These are phyloP conservation scores for Rhizopogon rudus DNA, from an alignment of 768 basidiomycete genomes.

Conservation along the genomic window DNA sequence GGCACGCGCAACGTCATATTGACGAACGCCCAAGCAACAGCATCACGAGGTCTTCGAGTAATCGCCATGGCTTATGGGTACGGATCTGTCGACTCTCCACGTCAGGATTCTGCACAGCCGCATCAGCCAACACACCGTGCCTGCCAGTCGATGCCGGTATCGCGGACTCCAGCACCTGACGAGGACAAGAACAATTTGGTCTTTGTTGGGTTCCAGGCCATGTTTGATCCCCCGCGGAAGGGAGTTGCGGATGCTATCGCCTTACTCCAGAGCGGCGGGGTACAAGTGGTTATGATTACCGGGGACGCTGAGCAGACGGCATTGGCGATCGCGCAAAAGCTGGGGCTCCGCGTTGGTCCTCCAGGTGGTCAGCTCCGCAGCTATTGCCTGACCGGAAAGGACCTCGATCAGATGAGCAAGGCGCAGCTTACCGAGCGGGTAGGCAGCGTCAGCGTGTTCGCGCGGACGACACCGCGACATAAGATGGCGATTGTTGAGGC, in stretches of 20 bases:
- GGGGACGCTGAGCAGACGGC: conserved; percentile 93
- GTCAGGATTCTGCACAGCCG: conserved; percentile 13
- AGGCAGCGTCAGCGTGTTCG: conserved; percentile 82
- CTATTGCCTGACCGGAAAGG: conserved; percentile 73
- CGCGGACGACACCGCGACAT: conserved; percentile 92
- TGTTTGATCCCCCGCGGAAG: conserved; percentile 91
- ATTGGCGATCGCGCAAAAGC: conserved; percentile 77
- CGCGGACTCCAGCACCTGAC: conserved; percentile 27
- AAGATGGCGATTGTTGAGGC: conserved; percentile 98
- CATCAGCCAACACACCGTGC: conserved; percentile 1
- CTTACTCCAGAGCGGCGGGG: conserved; percentile 76
- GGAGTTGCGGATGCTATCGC: conserved; percentile 90
- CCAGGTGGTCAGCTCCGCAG: conserved; percentile 20
- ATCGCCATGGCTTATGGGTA: conserved; percentile 91
- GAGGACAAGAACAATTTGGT: conserved; percentile 53
- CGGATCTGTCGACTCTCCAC: conserved; percentile 44
- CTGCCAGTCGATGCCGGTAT: conserved; percentile 18
- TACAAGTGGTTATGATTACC: conserved; percentile 98
- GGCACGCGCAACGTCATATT: conserved; percentile 64
- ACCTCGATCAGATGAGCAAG: conserved; percentile 81
- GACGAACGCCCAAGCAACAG: conserved; percentile 64
- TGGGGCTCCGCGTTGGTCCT: conserved; percentile 70
- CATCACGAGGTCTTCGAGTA: conserved; percentile 76
- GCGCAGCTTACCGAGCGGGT: conserved; percentile 80
- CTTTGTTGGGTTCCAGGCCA: conserved; percentile 91